These are phyloP conservation scores for Thelonectria olida DNA, from an alignment of 2,329 filamentous ascomycete species.

Conservation along the genomic window DNA sequence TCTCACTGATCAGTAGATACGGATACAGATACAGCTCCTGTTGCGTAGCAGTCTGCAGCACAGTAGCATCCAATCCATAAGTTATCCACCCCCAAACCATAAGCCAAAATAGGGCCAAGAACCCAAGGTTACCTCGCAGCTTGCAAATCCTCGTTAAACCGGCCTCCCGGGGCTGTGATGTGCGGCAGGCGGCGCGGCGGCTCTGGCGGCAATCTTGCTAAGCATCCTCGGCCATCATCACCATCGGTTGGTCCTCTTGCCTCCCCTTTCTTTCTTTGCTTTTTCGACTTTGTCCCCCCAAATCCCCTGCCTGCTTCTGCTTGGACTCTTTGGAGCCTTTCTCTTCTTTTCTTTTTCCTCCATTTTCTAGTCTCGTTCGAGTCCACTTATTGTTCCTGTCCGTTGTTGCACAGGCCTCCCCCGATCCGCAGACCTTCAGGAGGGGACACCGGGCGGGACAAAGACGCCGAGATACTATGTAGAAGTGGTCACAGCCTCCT, in stretches of 20 bases:
- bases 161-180: conserved; percentile 12
- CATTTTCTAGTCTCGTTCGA: neutral
- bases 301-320: neutral
- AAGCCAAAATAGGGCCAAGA: conserved; percentile 5
- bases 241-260: conserved; percentile 16
- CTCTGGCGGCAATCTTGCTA: conserved; percentile 36
- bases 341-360: conserved; percentile 1
- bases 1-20: neutral
- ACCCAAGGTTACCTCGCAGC: conserved; percentile 21
- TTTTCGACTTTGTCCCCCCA: conserved; percentile 10
- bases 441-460: neutral
- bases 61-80: no score
- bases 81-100: neutral
- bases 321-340: neutral
- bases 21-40: no score
- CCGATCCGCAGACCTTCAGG: neutral
- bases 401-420: no score
- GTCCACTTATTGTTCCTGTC: neutral
- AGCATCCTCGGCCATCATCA: conserved; percentile 4
- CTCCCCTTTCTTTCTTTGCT: conserved; percentile 21
- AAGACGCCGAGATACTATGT: neutral
- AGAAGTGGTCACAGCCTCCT: no score
- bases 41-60: no score
- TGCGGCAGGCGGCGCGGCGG: conserved; percentile 25
- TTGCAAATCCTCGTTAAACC: conserved; percentile 23